Conservation (phyloP, 768 basidiomycete species). For the Collybiopsis luxurians region DNA sequence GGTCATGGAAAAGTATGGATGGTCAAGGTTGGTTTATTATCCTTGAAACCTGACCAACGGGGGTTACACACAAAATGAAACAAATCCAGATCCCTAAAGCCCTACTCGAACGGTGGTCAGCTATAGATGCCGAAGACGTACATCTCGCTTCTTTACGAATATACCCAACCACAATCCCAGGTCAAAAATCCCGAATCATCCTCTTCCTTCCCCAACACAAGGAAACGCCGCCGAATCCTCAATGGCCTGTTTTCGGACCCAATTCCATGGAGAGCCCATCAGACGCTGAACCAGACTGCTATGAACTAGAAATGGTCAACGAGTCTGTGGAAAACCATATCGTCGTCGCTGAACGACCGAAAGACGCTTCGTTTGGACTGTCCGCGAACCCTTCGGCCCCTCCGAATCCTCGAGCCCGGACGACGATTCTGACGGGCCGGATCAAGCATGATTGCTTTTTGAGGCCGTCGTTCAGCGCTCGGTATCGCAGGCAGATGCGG, state of each 20-base stretch:
- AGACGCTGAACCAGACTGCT: conserved; percentile 58
- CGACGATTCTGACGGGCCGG: conserved; percentile 74
- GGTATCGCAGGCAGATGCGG: conserved; percentile 71
- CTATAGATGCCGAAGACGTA: conserved; percentile 67
- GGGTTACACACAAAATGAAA: conserved; percentile 1
- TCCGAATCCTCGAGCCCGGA: conserved; percentile 60
- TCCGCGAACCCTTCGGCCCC: conserved; percentile 36
- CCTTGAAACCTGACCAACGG: background rate
- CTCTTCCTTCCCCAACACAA: conserved; percentile 63
- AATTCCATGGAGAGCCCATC: conserved; percentile 30
- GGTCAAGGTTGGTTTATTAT: conserved; percentile 62
- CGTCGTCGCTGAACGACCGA: conserved; percentile 80
- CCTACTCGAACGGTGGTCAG: conserved; percentile 83
- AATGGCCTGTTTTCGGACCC: conserved; percentile 34
- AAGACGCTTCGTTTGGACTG: conserved; percentile 45
- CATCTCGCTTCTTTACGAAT: conserved; percentile 86
- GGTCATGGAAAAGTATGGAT: conserved; percentile 80
- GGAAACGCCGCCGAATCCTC: conserved; percentile 21
- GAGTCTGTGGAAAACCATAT: conserved; percentile 83
- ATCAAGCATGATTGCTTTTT: conserved; percentile 82
- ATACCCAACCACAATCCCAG: conserved; percentile 51
- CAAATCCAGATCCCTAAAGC: conserved; percentile 73
- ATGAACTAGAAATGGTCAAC: conserved; percentile 87
- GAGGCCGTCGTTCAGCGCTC: conserved; percentile 63
- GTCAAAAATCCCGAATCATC: conserved; percentile 57